Percentiles rank a stretch among this genome's conserved stretches.
Evolutionary conservation across 768 basidiomycete genomes (phyloP).

Genomic region (Russula sp.): DNA sequence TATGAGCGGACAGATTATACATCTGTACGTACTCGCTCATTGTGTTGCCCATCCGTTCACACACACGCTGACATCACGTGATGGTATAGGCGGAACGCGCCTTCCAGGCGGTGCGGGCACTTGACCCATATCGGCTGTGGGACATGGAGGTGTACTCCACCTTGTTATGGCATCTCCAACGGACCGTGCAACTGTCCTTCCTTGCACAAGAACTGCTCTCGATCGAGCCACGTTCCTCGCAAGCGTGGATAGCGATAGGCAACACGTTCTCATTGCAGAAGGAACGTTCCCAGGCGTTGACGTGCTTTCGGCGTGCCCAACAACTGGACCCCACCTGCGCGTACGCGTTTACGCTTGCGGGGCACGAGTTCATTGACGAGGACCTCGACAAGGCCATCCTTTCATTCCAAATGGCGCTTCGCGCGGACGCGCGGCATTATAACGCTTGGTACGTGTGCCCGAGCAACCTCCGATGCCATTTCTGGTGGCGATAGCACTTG

Average conservation of each 20-base stretch:
- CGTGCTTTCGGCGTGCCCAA: slow-evolving; percentile 89
- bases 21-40: slow-evolving; percentile 54
- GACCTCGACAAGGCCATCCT: slow-evolving; percentile 88
- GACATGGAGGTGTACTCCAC: slow-evolving; percentile 98
- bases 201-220: slow-evolving; percentile 89
- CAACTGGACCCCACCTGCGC: slow-evolving; percentile 88
- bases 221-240: slow-evolving; percentile 75
- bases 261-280: slow-evolving; percentile 95
- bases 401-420: slow-evolving; percentile 89
- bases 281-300: slow-evolving; percentile 88
- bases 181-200: slow-evolving; percentile 80
- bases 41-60: slow-evolving; percentile 8
- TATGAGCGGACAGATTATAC: slow-evolving; percentile 89
- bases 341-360: slow-evolving; percentile 94
- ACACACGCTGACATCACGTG: slow-evolving; percentile 29
- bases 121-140: slow-evolving; percentile 86
- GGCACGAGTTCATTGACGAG: slow-evolving; percentile 95
- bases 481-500: slow-evolving; percentile 19
- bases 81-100: slow-evolving; percentile 76
- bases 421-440: slow-evolving; percentile 90
- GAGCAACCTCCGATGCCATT: slow-evolving; percentile 16
- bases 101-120: slow-evolving; percentile 73
- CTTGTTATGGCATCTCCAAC: slow-evolving; percentile 90
- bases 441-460: slow-evolving; percentile 83
- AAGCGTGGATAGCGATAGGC: slow-evolving; percentile 96